These are phyloP conservation scores for Tricholoma furcatifolium DNA, from an alignment of 768 basidiomycete genomes.

Conservation along the genomic window DNA sequence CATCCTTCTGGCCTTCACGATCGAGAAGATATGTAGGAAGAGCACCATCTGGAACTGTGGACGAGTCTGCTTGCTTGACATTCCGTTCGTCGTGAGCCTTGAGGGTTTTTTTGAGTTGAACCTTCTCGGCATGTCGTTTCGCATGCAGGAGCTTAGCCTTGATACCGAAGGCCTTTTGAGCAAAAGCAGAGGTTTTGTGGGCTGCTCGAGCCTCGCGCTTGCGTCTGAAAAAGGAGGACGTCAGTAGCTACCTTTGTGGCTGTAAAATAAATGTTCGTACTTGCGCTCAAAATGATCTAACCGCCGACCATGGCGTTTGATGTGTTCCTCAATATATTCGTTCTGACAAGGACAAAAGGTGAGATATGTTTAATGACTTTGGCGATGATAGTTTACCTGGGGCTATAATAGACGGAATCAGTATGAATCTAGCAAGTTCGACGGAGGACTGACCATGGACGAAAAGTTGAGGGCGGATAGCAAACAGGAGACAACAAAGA, in stretches of 20 bases:
- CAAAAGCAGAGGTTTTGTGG: slow-evolving; percentile 75
- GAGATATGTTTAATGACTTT: not conserved
- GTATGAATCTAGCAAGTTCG: not conserved
- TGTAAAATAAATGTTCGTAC: slow-evolving; percentile 43
- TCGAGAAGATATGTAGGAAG: slow-evolving; percentile 95
- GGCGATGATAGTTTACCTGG: slow-evolving; percentile 46
- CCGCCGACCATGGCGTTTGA: slow-evolving; percentile 94
- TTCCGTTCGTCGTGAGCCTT: slow-evolving; percentile 99
- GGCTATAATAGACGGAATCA: slow-evolving; percentile 44
- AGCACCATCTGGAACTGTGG: slow-evolving; percentile 83
- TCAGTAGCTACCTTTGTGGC: slow-evolving; percentile 2
- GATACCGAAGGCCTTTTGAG: slow-evolving; percentile 93
- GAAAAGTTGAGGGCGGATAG: slow-evolving; percentile 23
- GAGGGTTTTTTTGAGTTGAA: slow-evolving; percentile 98
- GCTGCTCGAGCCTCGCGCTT: slow-evolving; percentile 79
- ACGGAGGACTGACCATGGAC: slow-evolving; percentile 38
- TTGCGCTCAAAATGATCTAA: slow-evolving; percentile 95
- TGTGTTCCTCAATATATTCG: slow-evolving; percentile 99
- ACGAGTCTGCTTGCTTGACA: slow-evolving; percentile 89
- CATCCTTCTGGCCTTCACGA: slow-evolving; percentile 97
- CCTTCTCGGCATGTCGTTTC: slow-evolving; percentile 95
- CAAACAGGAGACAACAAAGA: slow-evolving; percentile 30
- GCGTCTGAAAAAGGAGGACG: slow-evolving; percentile 46
- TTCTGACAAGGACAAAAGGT: slow-evolving; percentile 61
- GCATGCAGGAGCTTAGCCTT: slow-evolving; percentile 99